A percentile compares a stretch with the other conserved stretches of the same genome.
phyloP scores from a whole-genome alignment of 179 eudicot species.

The Kewa caespitosa region DNA sequence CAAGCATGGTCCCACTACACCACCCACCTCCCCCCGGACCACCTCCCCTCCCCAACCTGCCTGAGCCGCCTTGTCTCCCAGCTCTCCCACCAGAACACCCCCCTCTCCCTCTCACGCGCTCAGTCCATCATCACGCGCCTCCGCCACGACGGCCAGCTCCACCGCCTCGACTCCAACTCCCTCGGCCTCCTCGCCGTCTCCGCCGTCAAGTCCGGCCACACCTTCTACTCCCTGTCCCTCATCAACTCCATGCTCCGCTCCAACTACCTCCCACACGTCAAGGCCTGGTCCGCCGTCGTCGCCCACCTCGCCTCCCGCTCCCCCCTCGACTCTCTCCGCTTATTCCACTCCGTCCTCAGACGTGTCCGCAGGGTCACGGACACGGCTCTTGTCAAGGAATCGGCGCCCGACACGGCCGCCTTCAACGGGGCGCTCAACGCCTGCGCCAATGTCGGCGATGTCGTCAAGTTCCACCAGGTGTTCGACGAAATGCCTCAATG shows the following conservation, averaged over 20 bases:
- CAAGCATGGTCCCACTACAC: constrained; percentile 75
- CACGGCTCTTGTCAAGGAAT: constrained; percentile 36
- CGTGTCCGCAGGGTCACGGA: constrained; percentile 49
- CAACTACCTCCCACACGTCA: constrained; percentile 85
- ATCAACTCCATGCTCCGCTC: constrained; percentile 83
- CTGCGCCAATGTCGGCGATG: constrained; percentile 76
- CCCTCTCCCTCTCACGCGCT: constrained; percentile 54
- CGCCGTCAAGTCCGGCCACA: constrained; percentile 72
- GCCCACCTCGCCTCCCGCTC: constrained; percentile 61
- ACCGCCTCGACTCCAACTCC: constrained; percentile 85
- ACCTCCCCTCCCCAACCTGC: constrained; percentile 74
- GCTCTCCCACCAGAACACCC: constrained; percentile 69
- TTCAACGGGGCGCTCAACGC: constrained; percentile 89
- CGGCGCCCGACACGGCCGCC: constrained; percentile 79
- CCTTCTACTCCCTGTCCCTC: constrained; percentile 65
- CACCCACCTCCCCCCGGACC: no score
- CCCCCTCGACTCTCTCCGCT: constrained; percentile 54
- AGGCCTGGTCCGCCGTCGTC: constrained; percentile 94
- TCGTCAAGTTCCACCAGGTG: constrained; percentile 52
- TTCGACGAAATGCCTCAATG: constrained; percentile 78
- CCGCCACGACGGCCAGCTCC: constrained; percentile 74
- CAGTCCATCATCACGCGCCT: constrained; percentile 83
- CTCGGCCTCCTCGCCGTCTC: constrained; percentile 81
- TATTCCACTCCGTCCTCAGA: constrained; percentile 45
- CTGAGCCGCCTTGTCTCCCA: constrained; percentile 84